phyloP scores from a whole-genome alignment of 305 asterid species.

The Solanum aculeatissimum region DNA sequence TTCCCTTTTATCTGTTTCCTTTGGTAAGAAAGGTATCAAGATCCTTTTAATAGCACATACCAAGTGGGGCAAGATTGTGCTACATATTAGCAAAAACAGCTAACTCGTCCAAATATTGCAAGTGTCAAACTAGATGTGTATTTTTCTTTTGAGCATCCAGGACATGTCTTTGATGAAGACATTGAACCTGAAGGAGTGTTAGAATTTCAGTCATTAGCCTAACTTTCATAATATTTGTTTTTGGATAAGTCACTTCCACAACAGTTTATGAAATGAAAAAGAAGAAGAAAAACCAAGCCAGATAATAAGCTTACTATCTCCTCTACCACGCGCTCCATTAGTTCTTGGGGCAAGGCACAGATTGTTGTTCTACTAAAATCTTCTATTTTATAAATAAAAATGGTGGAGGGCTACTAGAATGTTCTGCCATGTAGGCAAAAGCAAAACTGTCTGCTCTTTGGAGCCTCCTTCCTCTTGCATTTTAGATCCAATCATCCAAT shows the following conservation, averaged over 20 bases:
- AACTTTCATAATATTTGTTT: neutral
- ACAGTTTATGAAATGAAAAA: neutral
- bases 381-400: too few relatives aligned
- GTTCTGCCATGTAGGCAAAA: neutral
- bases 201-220: neutral
- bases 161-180: neutral
- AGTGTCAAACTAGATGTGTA: neutral
- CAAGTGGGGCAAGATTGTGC: neutral
- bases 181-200: neutral
- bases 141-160: neutral
- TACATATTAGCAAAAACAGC: neutral
- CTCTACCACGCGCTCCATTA: neutral
- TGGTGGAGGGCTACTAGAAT: neutral
- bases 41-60: neutral
- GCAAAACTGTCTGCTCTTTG: neutral
- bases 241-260: neutral
- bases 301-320: neutral
- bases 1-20: neutral
- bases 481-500: neutral
- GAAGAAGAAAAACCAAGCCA: neutral
- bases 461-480: neutral
- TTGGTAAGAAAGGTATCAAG: neutral
- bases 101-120: neutral
- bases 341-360: neutral
- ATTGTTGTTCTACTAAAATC: neutral